Percentiles rank a stretch among this genome's conserved stretches.
Evolutionary conservation across 1,284 basidiomycete species (phyloP).

Genomic region (Leucoagaricus sp.): DNA sequence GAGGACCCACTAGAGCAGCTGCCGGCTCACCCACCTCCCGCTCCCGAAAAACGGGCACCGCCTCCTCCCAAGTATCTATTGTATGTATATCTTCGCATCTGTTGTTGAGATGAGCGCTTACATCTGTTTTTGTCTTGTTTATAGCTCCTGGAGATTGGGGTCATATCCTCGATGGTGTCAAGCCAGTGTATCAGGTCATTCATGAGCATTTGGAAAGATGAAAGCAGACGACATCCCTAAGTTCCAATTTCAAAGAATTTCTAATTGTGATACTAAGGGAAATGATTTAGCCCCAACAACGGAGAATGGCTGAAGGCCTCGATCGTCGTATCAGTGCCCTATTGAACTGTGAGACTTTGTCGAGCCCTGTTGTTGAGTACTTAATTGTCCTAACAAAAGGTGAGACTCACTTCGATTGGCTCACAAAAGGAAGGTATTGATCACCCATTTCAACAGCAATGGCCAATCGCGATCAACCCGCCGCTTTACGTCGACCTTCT

Average conservation of each 20-base stretch:
- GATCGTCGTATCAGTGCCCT: constrained; percentile 86
- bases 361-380: constrained; percentile 70
- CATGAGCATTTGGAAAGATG: constrained; percentile 61
- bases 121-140: constrained; percentile 15
- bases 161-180: constrained; percentile 80
- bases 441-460: constrained; percentile 55
- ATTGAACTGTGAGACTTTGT: constrained; percentile 91
- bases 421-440: neutral
- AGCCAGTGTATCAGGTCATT: constrained; percentile 72
- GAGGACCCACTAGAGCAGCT: constrained; percentile 19
- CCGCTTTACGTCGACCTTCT: constrained; percentile 79
- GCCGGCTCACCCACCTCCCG: constrained; percentile 27
- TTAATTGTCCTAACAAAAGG: constrained; percentile 69
- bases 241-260: constrained; percentile 29
- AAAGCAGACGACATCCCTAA: constrained; percentile 72
- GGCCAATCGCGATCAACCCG: constrained; percentile 67
- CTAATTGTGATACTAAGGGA: constrained; percentile 7
- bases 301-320: constrained; percentile 85
- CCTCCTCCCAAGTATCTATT: constrained; percentile 83
- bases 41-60: constrained; percentile 40
- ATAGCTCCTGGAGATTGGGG: constrained; percentile 86
- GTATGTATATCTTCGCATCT: constrained; percentile 48
- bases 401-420: constrained; percentile 35
- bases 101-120: neutral
- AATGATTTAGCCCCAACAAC: constrained; percentile 67